These are phyloP conservation scores for Tardiomyces blankii DNA, from an alignment of 1,139 yeast species.

Conservation along the genomic window DNA sequence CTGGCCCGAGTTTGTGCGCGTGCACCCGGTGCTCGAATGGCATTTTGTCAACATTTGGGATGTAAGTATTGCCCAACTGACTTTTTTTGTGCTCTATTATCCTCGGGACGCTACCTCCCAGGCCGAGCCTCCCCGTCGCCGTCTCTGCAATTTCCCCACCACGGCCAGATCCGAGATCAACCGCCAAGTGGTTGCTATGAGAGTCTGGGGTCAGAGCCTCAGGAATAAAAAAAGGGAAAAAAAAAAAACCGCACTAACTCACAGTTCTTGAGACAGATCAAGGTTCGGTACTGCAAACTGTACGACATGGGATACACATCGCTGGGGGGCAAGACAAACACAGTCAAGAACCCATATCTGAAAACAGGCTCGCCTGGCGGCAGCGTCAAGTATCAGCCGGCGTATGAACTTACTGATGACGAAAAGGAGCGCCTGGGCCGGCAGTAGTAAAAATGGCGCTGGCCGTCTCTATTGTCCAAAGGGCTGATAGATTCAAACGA, in stretches of 20 bases:
- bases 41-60: constrained; percentile 70
- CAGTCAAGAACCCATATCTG: constrained; percentile 56
- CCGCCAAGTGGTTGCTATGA: no score
- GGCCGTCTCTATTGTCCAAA: no score
- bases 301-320: constrained; percentile 78
- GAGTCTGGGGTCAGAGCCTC: no score
- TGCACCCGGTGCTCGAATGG: constrained; percentile 83
- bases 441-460: background rate
- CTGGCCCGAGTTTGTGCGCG: constrained; percentile 76
- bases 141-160: no score
- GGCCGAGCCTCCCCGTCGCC: no score
- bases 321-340: constrained; percentile 60
- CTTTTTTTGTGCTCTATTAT: constrained; percentile 1
- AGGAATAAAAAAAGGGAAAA: no score
- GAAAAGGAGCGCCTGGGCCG: constrained; percentile 50
- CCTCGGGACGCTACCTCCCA: no score
- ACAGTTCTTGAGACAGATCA: constrained; percentile 38
- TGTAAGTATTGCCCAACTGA: no score
- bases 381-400: constrained; percentile 39
- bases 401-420: constrained; percentile 50
- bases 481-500: no score
- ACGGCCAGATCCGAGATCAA: no score
- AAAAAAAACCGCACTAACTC: no score
- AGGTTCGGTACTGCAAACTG: constrained; percentile 50
- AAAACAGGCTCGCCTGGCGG: constrained; percentile 9